These are phyloP conservation scores for Scutellaria minor DNA, from an alignment of 257 asterid genomes.

Conservation along the genomic window DNA sequence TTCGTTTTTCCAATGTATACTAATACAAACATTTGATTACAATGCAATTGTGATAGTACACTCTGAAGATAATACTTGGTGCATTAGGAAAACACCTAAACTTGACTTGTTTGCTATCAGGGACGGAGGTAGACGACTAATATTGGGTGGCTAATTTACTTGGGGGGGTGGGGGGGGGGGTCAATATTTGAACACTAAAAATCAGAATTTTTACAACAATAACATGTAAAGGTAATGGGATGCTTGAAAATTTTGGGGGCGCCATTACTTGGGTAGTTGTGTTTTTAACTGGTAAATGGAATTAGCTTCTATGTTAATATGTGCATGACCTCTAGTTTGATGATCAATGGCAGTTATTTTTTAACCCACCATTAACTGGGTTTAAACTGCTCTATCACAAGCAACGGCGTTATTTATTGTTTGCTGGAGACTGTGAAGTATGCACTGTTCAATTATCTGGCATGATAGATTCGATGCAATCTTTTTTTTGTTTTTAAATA, in stretches of 20 bases:
- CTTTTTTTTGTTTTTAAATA: not conserved
- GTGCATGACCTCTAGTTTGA: not conserved
- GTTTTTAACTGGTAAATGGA: not conserved
- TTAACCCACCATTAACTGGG: not conserved
- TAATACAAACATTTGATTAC: not conserved
- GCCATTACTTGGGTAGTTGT: not conserved
- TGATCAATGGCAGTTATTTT: not conserved
- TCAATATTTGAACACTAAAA: no score
- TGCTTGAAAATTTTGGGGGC: no score
- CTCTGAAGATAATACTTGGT: not conserved
- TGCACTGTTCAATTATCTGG: not conserved
- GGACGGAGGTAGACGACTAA: no score
- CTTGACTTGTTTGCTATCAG: not conserved
- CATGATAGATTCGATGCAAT: not conserved
- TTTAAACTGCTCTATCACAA: not conserved
- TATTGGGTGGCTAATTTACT: no score
- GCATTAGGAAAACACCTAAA: not conserved
- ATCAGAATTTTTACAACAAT: no score
- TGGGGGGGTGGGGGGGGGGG: no score
- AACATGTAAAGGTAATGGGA: no score
- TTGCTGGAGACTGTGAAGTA: not conserved
- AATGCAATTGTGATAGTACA: not conserved
- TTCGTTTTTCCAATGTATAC: not conserved
- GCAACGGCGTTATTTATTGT: constrained; percentile 8
- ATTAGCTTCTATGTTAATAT: not conserved